Conservation (phyloP, 192 early-diverging fungal species). For the Coemansia sp. region DNA sequence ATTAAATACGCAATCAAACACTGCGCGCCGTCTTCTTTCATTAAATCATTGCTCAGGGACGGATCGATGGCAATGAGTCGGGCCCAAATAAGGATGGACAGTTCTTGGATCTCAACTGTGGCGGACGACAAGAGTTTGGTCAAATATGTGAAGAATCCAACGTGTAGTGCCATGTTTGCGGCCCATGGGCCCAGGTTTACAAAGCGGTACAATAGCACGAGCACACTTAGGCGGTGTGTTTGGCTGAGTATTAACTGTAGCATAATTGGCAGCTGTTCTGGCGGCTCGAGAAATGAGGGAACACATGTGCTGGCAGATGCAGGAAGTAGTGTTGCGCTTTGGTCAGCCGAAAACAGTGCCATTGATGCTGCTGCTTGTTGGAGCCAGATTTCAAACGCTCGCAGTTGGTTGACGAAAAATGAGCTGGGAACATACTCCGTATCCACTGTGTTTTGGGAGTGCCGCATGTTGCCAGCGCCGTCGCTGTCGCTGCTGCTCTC, state of each 20-base stretch:
- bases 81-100: slow-evolving; percentile 95
- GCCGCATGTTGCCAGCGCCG: not conserved
- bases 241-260: slow-evolving; percentile 94
- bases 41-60: slow-evolving; percentile 83
- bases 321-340: slow-evolving; percentile 20
- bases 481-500: slow-evolving; percentile 11
- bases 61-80: slow-evolving; percentile 91
- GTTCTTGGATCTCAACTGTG: slow-evolving; percentile 86
- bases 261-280: slow-evolving; percentile 87
- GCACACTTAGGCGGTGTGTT: slow-evolving; percentile 83
- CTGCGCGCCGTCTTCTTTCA: slow-evolving; percentile 71
- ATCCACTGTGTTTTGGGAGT: not conserved
- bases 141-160: slow-evolving; percentile 96
- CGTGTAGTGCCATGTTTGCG: slow-evolving; percentile 83
- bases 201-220: slow-evolving; percentile 87
- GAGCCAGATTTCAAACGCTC: slow-evolving; percentile 97
- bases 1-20: slow-evolving; percentile 90
- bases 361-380: slow-evolving; percentile 67
- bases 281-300: slow-evolving; percentile 58
- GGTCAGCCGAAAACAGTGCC: slow-evolving; percentile 51
- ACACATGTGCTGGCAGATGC: slow-evolving; percentile 35
- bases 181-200: slow-evolving; percentile 91
- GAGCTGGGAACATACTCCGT: slow-evolving; percentile 58
- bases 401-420: slow-evolving; percentile 95
- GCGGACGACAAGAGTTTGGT: slow-evolving; percentile 88